Percentiles rank a stretch among this genome's conserved stretches.
phyloP scores from a whole-genome alignment of 768 basidiomycete genomes.

The Mycena rosella region DNA sequence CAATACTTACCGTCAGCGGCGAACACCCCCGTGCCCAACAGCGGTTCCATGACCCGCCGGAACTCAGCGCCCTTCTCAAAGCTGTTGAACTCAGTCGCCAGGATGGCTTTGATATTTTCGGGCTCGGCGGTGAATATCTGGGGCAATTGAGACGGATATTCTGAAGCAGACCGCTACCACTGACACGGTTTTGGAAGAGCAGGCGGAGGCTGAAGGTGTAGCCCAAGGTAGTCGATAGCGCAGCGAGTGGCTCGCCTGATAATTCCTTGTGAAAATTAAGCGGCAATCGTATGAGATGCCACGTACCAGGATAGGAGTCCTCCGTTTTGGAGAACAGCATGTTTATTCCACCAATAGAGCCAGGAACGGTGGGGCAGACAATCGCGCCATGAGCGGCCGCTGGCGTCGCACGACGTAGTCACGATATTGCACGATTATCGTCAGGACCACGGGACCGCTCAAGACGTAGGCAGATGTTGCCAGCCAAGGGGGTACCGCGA shows the following conservation, averaged over 20 bases:
- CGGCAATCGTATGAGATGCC: neutral
- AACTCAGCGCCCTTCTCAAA: slow-evolving; percentile 58
- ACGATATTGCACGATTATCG: slow-evolving; percentile 17
- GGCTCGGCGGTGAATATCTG: slow-evolving; percentile 61
- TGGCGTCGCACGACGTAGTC: slow-evolving; percentile 11
- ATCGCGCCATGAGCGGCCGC: slow-evolving; percentile 23
- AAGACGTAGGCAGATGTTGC: slow-evolving; percentile 7
- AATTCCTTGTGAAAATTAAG: neutral
- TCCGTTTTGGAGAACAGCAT: slow-evolving; percentile 21
- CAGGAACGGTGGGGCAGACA: slow-evolving; percentile 2
- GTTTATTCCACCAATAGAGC: slow-evolving; percentile 21
- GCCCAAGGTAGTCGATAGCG: neutral
- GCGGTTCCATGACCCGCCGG: slow-evolving; percentile 37
- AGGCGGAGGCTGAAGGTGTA: slow-evolving; percentile 21
- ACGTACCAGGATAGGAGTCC: slow-evolving; percentile 30
- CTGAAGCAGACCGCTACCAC: neutral
- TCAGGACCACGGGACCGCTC: slow-evolving; percentile 17
- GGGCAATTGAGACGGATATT: neutral
- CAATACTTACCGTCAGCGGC: slow-evolving; percentile 64
- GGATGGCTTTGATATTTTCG: slow-evolving; percentile 61
- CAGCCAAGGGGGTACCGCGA: slow-evolving; percentile 6
- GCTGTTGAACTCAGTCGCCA: slow-evolving; percentile 60
- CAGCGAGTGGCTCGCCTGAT: slow-evolving; percentile 2
- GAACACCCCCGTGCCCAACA: slow-evolving; percentile 72
- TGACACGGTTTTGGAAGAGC: slow-evolving; percentile 24